Conservation (phyloP, 202 grass and related monocot genomes). For the Hordeum pubiflorum region DNA sequence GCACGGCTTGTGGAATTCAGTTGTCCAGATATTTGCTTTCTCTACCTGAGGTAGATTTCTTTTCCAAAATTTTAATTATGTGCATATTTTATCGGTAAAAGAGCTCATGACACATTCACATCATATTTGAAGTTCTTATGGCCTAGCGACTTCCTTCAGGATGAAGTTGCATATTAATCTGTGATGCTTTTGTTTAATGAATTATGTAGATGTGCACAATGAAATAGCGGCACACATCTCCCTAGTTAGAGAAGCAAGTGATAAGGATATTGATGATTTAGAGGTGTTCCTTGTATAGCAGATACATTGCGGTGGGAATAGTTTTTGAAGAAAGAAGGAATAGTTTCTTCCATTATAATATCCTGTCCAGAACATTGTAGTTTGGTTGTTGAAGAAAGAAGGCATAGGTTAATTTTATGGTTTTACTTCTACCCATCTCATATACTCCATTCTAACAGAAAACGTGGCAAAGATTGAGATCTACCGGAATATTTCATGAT, state of each 20-base stretch:
- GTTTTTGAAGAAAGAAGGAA: too few relatives aligned
- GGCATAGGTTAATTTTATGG: neutral
- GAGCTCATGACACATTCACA: neutral
- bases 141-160: neutral
- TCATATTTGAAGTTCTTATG: conserved; percentile 3
- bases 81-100: conserved; percentile 3
- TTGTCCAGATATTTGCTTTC: conserved; percentile 63
- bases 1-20: conserved; percentile 45
- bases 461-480: conserved; percentile 79
- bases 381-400: neutral
- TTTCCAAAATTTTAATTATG: conserved; percentile 8
- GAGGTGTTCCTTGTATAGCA: neutral
- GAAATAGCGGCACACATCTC: neutral
- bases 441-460: conserved; percentile 44
- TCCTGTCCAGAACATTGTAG: neutral
- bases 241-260: conserved; percentile 10
- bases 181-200: neutral
- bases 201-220: neutral
- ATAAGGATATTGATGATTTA: neutral
- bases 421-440: conserved; percentile 8
- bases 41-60: conserved; percentile 62
- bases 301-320: neutral
- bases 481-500: conserved; percentile 64
- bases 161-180: neutral
- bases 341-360: neutral